Conservation (phyloP, 495 filamentous ascomycete species). For the Podospora pseudoanserina region DNA sequence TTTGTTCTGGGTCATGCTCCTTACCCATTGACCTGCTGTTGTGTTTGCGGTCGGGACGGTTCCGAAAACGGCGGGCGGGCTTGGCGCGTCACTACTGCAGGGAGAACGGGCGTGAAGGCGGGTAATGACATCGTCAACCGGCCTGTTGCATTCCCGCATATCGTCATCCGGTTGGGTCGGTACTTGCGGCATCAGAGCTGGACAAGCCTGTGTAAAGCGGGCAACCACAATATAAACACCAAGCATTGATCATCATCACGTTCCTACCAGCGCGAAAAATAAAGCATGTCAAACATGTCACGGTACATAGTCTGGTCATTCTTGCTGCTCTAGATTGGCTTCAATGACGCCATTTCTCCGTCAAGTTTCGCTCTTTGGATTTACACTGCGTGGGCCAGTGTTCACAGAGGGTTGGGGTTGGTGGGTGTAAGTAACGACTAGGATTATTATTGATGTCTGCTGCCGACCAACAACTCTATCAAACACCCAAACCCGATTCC, state of each 20-base stretch:
- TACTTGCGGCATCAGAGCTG: background rate
- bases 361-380: background rate
- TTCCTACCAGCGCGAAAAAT: background rate
- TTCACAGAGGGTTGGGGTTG: no score
- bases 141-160: background rate
- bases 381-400: background rate
- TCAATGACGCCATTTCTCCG: background rate
- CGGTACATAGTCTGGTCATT: background rate
- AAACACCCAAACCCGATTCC: background rate
- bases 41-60: background rate
- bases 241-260: background rate
- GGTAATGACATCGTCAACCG: no score
- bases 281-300: background rate
- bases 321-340: background rate
- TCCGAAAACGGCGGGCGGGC: background rate
- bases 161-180: background rate
- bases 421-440: background rate
- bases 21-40: background rate
- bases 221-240: background rate
- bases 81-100: background rate
- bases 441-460: background rate
- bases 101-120: background rate
- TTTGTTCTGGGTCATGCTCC: background rate
- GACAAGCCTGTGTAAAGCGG: no score
- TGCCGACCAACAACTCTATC: background rate